A percentile compares a stretch with the other conserved stretches of the same genome.
These are phyloP conservation scores for Dactylis glomerata DNA, from an alignment of 176 grass and related monocot genomes.

Conservation along the genomic window DNA sequence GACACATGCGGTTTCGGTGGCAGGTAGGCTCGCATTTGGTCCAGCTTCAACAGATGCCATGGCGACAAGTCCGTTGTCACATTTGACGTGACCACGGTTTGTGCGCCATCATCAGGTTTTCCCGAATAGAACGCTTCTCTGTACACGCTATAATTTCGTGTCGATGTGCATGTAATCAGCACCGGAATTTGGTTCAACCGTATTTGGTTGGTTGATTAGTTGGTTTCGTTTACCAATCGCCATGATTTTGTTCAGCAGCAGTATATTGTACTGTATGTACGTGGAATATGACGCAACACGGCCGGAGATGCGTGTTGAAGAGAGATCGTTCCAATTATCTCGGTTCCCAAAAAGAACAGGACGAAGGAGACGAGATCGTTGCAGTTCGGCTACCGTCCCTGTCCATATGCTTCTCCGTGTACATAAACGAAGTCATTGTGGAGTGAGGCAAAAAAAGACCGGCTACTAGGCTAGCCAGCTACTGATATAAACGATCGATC, in stretches of 20 bases:
- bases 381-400: slow-evolving; percentile 24
- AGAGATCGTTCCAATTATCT: neutral
- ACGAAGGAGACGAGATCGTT: neutral
- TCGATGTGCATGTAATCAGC: slow-evolving; percentile 4
- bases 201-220: neutral
- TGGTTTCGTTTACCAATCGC: neutral
- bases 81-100: slow-evolving; percentile 16
- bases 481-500: neutral
- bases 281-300: neutral
- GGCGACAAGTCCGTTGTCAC: slow-evolving; percentile 23
- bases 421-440: slow-evolving; percentile 18
- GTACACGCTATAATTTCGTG: neutral
- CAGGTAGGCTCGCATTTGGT: slow-evolving; percentile 17
- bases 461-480: too few species aligned
- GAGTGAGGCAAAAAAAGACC: slow-evolving; percentile 21
- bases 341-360: neutral
- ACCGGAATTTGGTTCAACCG: neutral
- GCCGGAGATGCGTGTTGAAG: neutral
- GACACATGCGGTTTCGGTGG: neutral
- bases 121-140: neutral
- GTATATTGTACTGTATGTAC: too few species aligned
- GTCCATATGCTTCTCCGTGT: neutral
- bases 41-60: slow-evolving; percentile 17
- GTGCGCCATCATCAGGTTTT: neutral
- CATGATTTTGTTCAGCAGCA: neutral